Evolutionary conservation across 164 flowering plant species (phyloP), one percentile per base, ranked within the genome.

Genomic region (Vitis riparia): DNA sequence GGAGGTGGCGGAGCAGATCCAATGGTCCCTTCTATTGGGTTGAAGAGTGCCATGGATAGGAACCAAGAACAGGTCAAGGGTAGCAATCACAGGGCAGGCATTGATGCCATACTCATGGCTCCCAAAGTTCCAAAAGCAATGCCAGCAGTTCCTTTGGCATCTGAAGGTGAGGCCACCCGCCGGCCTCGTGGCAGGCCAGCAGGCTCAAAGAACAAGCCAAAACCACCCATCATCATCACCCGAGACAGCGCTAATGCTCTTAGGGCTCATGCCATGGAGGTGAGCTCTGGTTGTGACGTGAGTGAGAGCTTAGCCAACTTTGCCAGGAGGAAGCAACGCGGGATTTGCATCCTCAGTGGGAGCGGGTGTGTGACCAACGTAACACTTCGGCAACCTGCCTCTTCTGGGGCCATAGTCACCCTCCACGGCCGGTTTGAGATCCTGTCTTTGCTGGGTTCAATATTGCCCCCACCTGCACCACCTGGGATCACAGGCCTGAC

Each of bases 181-280:
- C 75, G 94, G 56, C 93, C 94, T 13, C 85, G 98, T 13, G 98
- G 97, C 1, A 74, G 97, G 67, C 97, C 97, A 0, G 90, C 91
- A 0, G 94, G 98, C 5, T 93, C 98, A 0, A 93, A 93, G 73
- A 93, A 92, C 84, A 92, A 91, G 78, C 96, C 98, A 0, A 93
- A 93, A 76, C 93, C 93, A 3, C 97, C 97, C 0, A 86, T 91
- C 47, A 91, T 93, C 56, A 80, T 93, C 73, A 88, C 93, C 16
- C 75, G 91, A 2, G 97, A 91, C 71, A 85, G 93, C 66, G 87
- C 92, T 7, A 91, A 89, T 53, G 87, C 93, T 0, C 89, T 93
- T 1, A 70, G 89, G 2, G 98, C 94, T 3, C 94, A 92, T 69
- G 98, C 94, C 29, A 85, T 93, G 90, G 98, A 93, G 83, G 84